Base-by-base conservation (phyloP, 371 early-diverging fungal genomes). In the Blastocladiella emersonii region DNA sequence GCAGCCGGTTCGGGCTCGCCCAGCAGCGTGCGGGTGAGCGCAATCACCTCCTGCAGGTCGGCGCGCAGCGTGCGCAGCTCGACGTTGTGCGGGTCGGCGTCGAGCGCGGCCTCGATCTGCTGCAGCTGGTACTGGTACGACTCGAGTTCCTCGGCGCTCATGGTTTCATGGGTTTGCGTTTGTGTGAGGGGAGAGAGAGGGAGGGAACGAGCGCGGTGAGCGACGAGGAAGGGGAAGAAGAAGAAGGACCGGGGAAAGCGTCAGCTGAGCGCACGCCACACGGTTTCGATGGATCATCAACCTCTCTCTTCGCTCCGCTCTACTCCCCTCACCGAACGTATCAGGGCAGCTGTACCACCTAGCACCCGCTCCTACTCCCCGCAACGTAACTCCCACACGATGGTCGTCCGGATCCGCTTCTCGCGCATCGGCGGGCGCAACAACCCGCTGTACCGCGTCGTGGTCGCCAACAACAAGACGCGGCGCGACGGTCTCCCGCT, bases 371-470 rank as follows among this genome's bases (percentile, higher is more conserved):
- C 39, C 39, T 13, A 48, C n/a, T 30, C 19, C 56, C 56, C 0
- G 10, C 56, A n/a, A n/a, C n/a, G n/a, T n/a, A n/a, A n/a, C n/a
- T n/a, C n/a, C n/a, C n/a, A n/a, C 5, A 64, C 32, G 6, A 78
- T 78, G 79, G 72, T 70, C 34, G 73, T 78, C 44, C 63, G 70
- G 67, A 89, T 97, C 71, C 85, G 95, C 55, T 85, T 97, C 61
- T 87, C 91, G 37, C 88, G 92, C 59, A 85, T 86, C 73, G 98
- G 98, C 55, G 78, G 84, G 51, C 82, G 87, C 67, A 86, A 91
- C 71, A 79, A 86, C 63, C 95, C 94, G n/a, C 87, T 90, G 66
- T 98, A 86, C 74, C 91, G 93, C 71, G 91, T 98, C 65, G 93
- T 95, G 10, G 90, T 89, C 25, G 88, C 91, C 57, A 88, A 93